These are phyloP conservation scores for Trametes maxima DNA, from an alignment of 768 basidiomycete genomes.

Conservation along the genomic window DNA sequence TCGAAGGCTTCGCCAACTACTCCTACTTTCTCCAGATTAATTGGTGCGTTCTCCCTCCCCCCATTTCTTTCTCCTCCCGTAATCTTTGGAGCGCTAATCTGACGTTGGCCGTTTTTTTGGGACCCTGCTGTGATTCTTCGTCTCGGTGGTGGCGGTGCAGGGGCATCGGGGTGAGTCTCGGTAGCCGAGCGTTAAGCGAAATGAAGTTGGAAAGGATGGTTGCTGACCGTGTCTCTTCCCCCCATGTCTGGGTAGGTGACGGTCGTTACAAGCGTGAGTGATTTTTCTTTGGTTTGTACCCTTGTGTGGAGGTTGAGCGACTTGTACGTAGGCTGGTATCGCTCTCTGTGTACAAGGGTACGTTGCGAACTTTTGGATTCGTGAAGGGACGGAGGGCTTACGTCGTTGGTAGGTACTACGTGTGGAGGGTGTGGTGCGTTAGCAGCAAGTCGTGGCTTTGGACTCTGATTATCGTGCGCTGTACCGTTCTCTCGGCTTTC, in stretches of 20 bases:
- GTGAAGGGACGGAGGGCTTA: neutral
- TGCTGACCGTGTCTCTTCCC: neutral
- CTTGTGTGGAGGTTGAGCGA: neutral
- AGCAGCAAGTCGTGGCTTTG: constrained; percentile 7
- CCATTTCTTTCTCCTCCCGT: neutral
- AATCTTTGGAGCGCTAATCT: neutral
- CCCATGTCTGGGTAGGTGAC: neutral
- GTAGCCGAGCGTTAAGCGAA: neutral
- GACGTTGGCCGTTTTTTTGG: neutral
- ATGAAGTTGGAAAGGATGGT: neutral
- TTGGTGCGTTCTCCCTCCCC: neutral
- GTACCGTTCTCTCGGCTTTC: too few species aligned
- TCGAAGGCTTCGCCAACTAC: constrained; percentile 10
- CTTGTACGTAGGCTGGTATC: neutral
- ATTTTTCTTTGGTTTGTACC: neutral
- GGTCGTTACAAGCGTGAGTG: constrained; percentile 9
- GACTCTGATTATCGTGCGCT: constrained; percentile 1
- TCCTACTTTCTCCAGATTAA: constrained; percentile 4
- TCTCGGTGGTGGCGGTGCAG: constrained; percentile 6
- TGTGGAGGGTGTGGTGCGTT: constrained; percentile 13
- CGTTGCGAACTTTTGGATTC: neutral
- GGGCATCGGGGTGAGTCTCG: constrained; percentile 13
- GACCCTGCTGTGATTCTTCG: neutral
- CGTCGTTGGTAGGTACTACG: neutral
- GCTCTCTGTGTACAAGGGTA: constrained; percentile 11